A percentile compares a stretch with the other conserved stretches of the same genome.
Conservation (phyloP, 164 flowering plant genomes). For the Macadamia tetraphylla region DNA sequence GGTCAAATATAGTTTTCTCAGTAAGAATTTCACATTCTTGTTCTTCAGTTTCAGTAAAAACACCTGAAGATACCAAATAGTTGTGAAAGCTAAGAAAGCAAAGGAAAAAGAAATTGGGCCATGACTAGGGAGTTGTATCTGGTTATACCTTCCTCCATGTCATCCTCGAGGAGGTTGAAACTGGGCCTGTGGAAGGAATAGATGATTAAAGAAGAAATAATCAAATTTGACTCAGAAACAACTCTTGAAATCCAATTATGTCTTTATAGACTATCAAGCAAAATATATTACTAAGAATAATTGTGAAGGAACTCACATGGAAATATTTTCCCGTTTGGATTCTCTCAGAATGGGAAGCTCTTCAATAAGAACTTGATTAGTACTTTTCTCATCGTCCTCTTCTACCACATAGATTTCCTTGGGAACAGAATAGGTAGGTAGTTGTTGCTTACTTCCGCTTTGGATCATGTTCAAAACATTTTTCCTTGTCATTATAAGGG, state of each 20-base stretch:
- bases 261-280: not conserved
- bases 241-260: not conserved
- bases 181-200: conserved; percentile 62
- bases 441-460: conserved; percentile 19
- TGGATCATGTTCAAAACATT: conserved; percentile 20
- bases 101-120: not conserved
- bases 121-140: not conserved
- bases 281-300: not conserved
- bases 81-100: too few species aligned
- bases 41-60: conserved; percentile 30
- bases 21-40: conserved; percentile 44
- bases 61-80: conserved; percentile 16
- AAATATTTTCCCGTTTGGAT: conserved; percentile 17
- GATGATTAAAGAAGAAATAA: not conserved
- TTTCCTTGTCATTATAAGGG: conserved; percentile 32
- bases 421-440: conserved; percentile 24
- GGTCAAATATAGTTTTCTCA: conserved; percentile 59
- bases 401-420: conserved; percentile 42
- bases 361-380: conserved; percentile 21
- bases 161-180: conserved; percentile 81
- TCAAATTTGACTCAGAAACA: not conserved
- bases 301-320: conserved; percentile 39
- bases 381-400: conserved; percentile 30
- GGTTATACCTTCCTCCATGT: conserved; percentile 46
- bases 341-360: conserved; percentile 15